A percentile compares a stretch with the other conserved stretches of the same genome.
Conservation (phyloP, 140 eudicot species). For the Oenanthe javanica region DNA sequence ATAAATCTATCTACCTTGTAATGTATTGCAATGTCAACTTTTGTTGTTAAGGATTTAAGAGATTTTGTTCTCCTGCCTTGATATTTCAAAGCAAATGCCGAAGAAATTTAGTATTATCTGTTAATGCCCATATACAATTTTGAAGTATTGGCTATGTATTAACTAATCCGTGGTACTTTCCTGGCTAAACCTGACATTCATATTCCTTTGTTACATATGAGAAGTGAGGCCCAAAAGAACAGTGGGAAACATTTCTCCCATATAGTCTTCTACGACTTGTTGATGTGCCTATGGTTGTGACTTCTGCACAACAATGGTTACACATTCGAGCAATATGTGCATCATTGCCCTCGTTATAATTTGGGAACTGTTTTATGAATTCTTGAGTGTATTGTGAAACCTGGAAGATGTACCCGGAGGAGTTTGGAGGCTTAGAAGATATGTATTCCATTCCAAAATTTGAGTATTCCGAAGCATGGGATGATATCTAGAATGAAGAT, state of each 20-base stretch:
- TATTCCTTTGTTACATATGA: not conserved
- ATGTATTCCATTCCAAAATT: not conserved
- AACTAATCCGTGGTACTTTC: not conserved
- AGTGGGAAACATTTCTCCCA: not conserved
- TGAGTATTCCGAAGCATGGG: constrained; percentile 59
- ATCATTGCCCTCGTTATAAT: constrained; percentile 19
- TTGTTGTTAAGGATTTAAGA: not conserved
- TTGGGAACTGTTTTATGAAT: constrained; percentile 89
- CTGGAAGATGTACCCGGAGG: too few species aligned
- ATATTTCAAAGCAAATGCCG: not conserved
- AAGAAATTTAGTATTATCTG: not conserved
- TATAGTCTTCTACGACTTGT: not conserved
- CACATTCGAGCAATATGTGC: constrained; percentile 11
- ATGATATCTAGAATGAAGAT: constrained; percentile 91
- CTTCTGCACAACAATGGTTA: not conserved
- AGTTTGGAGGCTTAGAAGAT: not conserved
- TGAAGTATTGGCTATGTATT: not conserved
- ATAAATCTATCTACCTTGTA: not conserved
- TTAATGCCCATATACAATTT: not conserved
- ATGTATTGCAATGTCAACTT: constrained; percentile 3
- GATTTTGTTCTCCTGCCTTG: not conserved
- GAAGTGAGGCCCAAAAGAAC: not conserved
- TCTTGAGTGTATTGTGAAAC: constrained; percentile 41
- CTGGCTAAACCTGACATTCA: not conserved
- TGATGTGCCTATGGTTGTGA: not conserved